These are phyloP conservation scores for Quercus lobata DNA, from an alignment of 331 rosid genomes.

Conservation along the genomic window DNA sequence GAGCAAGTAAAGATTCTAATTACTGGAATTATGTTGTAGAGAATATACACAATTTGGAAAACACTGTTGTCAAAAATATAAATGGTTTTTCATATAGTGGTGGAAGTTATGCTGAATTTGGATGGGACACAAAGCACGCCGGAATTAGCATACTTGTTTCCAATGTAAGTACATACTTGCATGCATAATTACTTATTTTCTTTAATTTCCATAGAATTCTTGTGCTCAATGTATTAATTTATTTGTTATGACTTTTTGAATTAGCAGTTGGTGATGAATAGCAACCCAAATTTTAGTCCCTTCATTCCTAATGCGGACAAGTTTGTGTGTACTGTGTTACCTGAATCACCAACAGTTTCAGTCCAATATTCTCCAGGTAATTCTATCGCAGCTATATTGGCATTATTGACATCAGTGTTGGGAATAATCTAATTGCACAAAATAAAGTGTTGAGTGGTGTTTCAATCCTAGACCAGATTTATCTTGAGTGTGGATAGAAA, in stretches of 20 bases:
- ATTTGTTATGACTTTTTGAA: neutral
- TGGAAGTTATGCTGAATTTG: slow-evolving; percentile 48
- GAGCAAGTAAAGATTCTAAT: slow-evolving; percentile 35
- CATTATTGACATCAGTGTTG: neutral
- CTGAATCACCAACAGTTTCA: slow-evolving; percentile 52
- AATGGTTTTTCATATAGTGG: slow-evolving; percentile 1
- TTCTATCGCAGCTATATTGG: neutral
- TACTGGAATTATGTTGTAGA: slow-evolving; percentile 35
- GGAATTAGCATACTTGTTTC: slow-evolving; percentile 59
- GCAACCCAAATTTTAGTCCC: slow-evolving; percentile 13
- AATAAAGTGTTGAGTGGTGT: neutral
- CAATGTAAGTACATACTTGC: slow-evolving; percentile 23
- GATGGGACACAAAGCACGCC: slow-evolving; percentile 75
- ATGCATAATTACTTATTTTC: neutral
- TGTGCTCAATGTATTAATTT: too few species aligned
- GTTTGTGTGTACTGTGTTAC: slow-evolving; percentile 49
- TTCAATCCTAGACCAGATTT: too few species aligned
- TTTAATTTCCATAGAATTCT: too few species aligned
- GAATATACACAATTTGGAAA: slow-evolving; percentile 29
- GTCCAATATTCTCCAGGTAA: slow-evolving; percentile 60
- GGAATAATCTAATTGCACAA: neutral
- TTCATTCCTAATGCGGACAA: slow-evolving; percentile 47
- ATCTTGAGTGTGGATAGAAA: too few species aligned
- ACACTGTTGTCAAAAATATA: neutral
- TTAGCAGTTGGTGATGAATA: slow-evolving; percentile 28